Percentiles rank a stretch among this genome's conserved stretches.
Conservation (phyloP, 1,139 yeast species). For the Wickerhamomyces sp. region DNA sequence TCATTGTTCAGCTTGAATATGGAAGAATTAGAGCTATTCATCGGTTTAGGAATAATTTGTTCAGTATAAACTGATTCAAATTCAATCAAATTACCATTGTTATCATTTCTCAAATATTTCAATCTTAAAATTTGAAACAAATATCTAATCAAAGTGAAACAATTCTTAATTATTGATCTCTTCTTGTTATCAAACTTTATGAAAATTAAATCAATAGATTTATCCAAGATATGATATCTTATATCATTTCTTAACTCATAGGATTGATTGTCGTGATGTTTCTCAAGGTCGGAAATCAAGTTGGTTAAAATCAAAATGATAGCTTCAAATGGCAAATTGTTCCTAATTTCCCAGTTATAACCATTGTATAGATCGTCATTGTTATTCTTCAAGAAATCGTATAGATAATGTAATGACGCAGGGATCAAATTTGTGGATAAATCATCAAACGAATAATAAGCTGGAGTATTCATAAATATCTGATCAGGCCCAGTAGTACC, state of each 20-base stretch:
- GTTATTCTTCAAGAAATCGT: conserved; percentile 38
- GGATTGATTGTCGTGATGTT: conserved; percentile 21
- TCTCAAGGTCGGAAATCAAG: conserved; percentile 49
- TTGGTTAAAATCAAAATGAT: conserved; percentile 49
- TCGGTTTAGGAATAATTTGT: conserved; percentile 24
- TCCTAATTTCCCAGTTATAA: conserved; percentile 56
- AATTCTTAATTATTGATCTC: conserved; percentile 27
- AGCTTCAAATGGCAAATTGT: conserved; percentile 59
- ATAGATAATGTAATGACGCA: conserved; percentile 51
- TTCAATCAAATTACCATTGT: conserved; percentile 13
- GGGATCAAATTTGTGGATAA: conserved; percentile 51
- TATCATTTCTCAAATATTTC: conserved; percentile 22
- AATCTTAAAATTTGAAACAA: conserved; percentile 26
- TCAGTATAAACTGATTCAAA: conserved; percentile 22
- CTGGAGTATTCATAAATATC: conserved; percentile 4
- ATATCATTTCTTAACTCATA: conserved; percentile 27
- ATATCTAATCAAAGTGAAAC: conserved; percentile 27
- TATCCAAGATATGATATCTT: conserved; percentile 26
- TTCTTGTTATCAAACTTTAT: conserved; percentile 27
- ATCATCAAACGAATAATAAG: conserved; percentile 38
- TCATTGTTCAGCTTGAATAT: conserved; percentile 2
- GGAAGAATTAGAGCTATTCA: conserved; percentile 7
- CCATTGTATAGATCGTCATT: conserved; percentile 28
- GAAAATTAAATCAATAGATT: conserved; percentile 27
- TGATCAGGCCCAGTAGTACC: background rate